A percentile compares a stretch with the other conserved stretches of the same genome.
These are phyloP conservation scores for Clavulina sp. DNA, from an alignment of 768 basidiomycete genomes.

Conservation along the genomic window DNA sequence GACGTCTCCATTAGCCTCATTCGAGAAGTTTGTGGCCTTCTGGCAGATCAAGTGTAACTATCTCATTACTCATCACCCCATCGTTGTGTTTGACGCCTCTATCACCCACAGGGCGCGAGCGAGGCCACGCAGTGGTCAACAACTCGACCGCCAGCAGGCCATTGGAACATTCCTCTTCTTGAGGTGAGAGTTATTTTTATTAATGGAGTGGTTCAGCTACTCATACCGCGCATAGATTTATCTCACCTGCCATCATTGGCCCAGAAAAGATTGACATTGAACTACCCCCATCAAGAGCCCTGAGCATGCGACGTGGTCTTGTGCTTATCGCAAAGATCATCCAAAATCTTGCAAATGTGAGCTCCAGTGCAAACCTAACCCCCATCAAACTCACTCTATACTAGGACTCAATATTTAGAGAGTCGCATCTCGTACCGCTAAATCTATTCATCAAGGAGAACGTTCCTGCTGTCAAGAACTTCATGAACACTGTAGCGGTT, in stretches of 20 bases:
- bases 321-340: conserved; percentile 83
- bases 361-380: conserved; percentile 85
- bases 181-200: conserved; percentile 31
- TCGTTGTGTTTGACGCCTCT: conserved; percentile 1
- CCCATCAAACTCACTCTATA: no score
- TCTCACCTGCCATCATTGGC: conserved; percentile 76
- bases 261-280: conserved; percentile 77
- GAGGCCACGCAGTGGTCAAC: not conserved
- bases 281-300: conserved; percentile 37
- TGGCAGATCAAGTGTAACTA: conserved; percentile 63
- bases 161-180: conserved; percentile 86
- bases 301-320: conserved; percentile 52
- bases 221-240: conserved; percentile 37
- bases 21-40: conserved; percentile 72
- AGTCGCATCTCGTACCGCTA: not conserved
- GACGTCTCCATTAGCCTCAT: conserved; percentile 39
- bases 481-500: not conserved
- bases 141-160: conserved; percentile 24
- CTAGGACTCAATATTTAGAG: no score
- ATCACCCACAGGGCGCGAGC: not conserved
- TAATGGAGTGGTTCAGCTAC: not conserved
- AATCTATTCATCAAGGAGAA: conserved; percentile 33
- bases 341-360: conserved; percentile 82
- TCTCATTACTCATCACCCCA: conserved; percentile 10
- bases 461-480: not conserved